A percentile compares a stretch with the other conserved stretches of the same genome.
Evolutionary conservation across 768 basidiomycete genomes (phyloP).

Genomic region (Lactifluus pinguis): DNA sequence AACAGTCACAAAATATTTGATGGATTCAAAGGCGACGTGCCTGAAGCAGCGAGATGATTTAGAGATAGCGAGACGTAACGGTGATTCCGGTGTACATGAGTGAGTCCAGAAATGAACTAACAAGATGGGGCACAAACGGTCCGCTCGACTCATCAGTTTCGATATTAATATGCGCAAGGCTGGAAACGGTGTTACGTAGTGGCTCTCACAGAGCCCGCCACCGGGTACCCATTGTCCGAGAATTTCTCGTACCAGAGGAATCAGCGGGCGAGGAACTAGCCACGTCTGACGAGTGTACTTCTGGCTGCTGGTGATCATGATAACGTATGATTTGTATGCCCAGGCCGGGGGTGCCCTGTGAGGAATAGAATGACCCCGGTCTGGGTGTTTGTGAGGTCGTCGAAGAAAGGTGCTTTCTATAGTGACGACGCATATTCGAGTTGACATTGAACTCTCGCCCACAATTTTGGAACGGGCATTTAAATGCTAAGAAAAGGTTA

Average conservation of each 20-base stretch:
- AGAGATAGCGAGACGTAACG: slow-evolving; percentile 18
- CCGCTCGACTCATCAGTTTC: slow-evolving; percentile 13
- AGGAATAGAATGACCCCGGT: slow-evolving; percentile 10
- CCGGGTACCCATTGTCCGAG: slow-evolving; percentile 5
- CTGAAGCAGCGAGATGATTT: slow-evolving; percentile 11
- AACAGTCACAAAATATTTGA: slow-evolving; percentile 12
- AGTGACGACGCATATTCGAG: slow-evolving; percentile 78
- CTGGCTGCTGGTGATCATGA: slow-evolving; percentile 9
- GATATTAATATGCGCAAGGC: slow-evolving; percentile 6
- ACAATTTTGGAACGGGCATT: slow-evolving; percentile 66
- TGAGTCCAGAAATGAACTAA: slow-evolving; percentile 17
- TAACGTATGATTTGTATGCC: slow-evolving; percentile 19
- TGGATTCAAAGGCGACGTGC: slow-evolving; percentile 15
- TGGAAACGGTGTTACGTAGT: neutral
- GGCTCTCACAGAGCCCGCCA: slow-evolving; percentile 11
- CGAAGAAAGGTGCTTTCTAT: slow-evolving; percentile 46
- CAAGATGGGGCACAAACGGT: slow-evolving; percentile 15
- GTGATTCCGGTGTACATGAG: slow-evolving; percentile 15
- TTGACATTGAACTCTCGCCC: slow-evolving; percentile 76
- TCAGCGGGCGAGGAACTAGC: neutral
- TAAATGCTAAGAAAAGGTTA: slow-evolving; percentile 43
- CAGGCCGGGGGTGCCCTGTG: slow-evolving; percentile 3
- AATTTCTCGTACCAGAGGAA: neutral
- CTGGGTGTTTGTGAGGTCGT: slow-evolving; percentile 8
- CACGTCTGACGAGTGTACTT: neutral